phyloP scores from a whole-genome alignment of 495 filamentous ascomycete species.

The Ascodesmis nigricans region DNA sequence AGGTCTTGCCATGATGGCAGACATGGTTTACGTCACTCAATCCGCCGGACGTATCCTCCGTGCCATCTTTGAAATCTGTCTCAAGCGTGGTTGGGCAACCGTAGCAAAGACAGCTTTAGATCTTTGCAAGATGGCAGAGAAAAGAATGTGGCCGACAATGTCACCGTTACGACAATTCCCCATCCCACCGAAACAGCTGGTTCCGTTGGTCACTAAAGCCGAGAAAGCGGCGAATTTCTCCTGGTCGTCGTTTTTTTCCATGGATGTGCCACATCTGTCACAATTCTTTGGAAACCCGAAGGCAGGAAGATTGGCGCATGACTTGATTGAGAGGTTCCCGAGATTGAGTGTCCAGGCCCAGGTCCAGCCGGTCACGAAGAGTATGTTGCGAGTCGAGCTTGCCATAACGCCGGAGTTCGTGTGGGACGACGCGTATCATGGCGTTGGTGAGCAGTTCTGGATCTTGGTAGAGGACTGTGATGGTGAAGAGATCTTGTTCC shows the following conservation, averaged over 20 bases:
- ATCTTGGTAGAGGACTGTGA: conserved; percentile 94
- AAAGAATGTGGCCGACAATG: conserved; percentile 99
- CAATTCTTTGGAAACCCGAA: conserved; percentile 85
- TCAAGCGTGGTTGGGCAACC: conserved; percentile 90
- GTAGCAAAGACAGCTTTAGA: conserved; percentile 85
- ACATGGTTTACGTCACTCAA: conserved; percentile 96
- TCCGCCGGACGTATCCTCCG: conserved; percentile 89
- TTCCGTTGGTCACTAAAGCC: conserved; percentile 55
- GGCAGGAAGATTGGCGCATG: conserved; percentile 65
- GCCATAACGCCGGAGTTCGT: conserved; percentile 89
- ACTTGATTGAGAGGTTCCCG: conserved; percentile 77
- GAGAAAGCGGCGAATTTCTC: conserved; percentile 91
- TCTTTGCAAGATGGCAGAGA: conserved; percentile 97
- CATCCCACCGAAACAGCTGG: conserved; percentile 43
- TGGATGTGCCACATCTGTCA: conserved; percentile 92
- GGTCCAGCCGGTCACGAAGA: conserved; percentile 83
- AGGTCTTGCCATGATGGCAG: conserved; percentile 87
- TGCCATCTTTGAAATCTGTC: conserved; percentile 84
- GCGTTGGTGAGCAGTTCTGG: conserved; percentile 80
- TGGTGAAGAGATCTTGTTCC: conserved; percentile 85
- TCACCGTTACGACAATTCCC: conserved; percentile 82
- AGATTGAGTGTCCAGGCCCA: conserved; percentile 77
- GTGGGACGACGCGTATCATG: conserved; percentile 83
- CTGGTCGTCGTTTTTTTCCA: conserved; percentile 81
- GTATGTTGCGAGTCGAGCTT: conserved; percentile 83